Percentiles rank a stretch among this genome's conserved stretches.
phyloP scores from a whole-genome alignment of 306 rosid species.

The Ziziphus jujuba region DNA sequence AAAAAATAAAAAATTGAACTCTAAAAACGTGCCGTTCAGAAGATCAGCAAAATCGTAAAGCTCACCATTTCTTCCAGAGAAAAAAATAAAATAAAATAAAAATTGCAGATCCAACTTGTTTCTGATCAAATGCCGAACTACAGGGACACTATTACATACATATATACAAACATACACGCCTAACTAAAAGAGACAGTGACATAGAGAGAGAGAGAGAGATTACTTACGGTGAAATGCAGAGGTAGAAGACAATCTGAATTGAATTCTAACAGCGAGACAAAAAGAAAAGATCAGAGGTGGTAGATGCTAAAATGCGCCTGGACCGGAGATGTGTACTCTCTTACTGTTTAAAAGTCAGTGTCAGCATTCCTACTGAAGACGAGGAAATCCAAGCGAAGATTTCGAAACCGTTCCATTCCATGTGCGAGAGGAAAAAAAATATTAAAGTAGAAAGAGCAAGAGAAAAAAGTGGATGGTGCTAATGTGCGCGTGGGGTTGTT shows the following conservation, averaged over 20 bases:
- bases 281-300: background rate
- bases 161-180: background rate
- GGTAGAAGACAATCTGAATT: conserved; percentile 29
- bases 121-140: background rate
- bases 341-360: background rate
- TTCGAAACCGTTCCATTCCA: conserved; percentile 14
- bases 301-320: conserved; percentile 26
- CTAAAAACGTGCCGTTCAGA: background rate
- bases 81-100: no score
- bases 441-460: no score
- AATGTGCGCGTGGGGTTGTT: background rate
- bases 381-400: conserved; percentile 24
- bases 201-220: conserved; percentile 13
- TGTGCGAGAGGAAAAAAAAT: background rate
- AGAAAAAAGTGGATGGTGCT: background rate
- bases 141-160: background rate
- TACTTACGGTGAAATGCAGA: conserved; percentile 34
- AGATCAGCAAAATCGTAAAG: conserved; percentile 7
- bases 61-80: conserved; percentile 24
- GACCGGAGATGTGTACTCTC: conserved; percentile 3
- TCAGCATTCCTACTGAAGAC: conserved; percentile 7
- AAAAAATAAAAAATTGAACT: background rate
- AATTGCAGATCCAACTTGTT: background rate
- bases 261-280: conserved; percentile 22
- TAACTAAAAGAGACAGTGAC: background rate